Conservation (phyloP, 768 basidiomycete genomes). For the Trichaptum fuscoviolaceum region DNA sequence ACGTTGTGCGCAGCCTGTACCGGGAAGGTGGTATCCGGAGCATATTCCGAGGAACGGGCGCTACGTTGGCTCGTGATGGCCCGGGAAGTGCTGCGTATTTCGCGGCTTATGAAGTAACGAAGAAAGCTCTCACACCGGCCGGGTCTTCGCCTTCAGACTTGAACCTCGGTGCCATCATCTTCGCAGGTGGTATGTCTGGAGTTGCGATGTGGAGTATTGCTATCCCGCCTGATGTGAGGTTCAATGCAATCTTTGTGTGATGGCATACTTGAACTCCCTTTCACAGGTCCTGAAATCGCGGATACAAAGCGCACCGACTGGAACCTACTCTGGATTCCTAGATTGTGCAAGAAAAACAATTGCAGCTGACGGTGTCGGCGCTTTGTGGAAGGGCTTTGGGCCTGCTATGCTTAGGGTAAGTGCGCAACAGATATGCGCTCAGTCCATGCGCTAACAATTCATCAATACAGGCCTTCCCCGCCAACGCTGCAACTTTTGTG, state of each 20-base stretch:
- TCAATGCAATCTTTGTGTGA: neutral
- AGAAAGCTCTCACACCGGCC: slow-evolving; percentile 77
- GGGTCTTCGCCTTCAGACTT: slow-evolving; percentile 77
- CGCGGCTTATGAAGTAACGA: slow-evolving; percentile 92
- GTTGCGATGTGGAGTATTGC: slow-evolving; percentile 98
- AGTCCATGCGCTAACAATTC: slow-evolving; percentile 1
- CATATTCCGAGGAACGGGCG: slow-evolving; percentile 87
- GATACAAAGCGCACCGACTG: slow-evolving; percentile 92
- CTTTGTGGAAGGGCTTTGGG: slow-evolving; percentile 96
- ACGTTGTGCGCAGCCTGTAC: slow-evolving; percentile 88
- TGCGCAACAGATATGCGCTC: slow-evolving; percentile 10
- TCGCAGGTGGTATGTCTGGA: slow-evolving; percentile 92
- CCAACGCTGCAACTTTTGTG: slow-evolving; percentile 92
- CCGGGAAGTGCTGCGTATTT: slow-evolving; percentile 99
- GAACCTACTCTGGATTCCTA: slow-evolving; percentile 91
- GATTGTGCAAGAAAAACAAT: slow-evolving; percentile 93
- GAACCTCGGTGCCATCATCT: slow-evolving; percentile 78
- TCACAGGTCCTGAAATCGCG: slow-evolving; percentile 89
- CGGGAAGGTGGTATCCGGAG: slow-evolving; percentile 88
- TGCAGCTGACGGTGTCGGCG: slow-evolving; percentile 76
- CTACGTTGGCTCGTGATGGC: slow-evolving; percentile 93
- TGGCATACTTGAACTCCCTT: slow-evolving; percentile 7
- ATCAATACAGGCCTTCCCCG: slow-evolving; percentile 79
- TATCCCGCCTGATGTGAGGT: slow-evolving; percentile 89
- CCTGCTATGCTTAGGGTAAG: slow-evolving; percentile 91